Evolutionary conservation across 1,139 yeast genomes (phyloP).

Genomic region (Lodderomyces oxycetoniae): DNA sequence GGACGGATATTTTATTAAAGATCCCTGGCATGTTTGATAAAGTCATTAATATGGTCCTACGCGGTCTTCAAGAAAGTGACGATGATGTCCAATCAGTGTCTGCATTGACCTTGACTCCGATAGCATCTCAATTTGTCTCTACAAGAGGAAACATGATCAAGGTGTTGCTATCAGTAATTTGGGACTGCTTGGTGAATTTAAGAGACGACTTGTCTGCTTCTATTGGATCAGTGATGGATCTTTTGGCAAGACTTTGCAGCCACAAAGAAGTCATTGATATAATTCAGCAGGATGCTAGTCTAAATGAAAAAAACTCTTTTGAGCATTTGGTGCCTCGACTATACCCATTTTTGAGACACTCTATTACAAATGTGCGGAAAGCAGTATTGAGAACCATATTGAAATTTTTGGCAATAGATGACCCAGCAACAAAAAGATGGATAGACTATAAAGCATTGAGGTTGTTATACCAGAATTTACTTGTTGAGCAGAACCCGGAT

Average conservation of each 20-base stretch:
- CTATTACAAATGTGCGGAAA: slow-evolving; percentile 85
- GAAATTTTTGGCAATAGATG: slow-evolving; percentile 72
- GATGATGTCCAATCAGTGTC: slow-evolving; percentile 98
- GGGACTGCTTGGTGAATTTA: slow-evolving; percentile 82
- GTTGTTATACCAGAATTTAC: slow-evolving; percentile 76
- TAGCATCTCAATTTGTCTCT: slow-evolving; percentile 76
- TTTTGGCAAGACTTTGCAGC: slow-evolving; percentile 81
- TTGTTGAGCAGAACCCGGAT: slow-evolving; percentile 81
- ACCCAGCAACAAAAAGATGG: slow-evolving; percentile 68
- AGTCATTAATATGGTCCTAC: slow-evolving; percentile 79
- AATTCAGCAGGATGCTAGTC: slow-evolving; percentile 59
- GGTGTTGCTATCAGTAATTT: slow-evolving; percentile 66
- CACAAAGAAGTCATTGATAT: slow-evolving; percentile 72
- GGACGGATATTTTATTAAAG: slow-evolving; percentile 68
- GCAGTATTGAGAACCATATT: slow-evolving; percentile 79
- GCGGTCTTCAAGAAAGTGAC: slow-evolving; percentile 77
- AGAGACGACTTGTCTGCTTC: slow-evolving; percentile 92
- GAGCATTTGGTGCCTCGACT: slow-evolving; percentile 81
- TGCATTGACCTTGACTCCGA: slow-evolving; percentile 88
- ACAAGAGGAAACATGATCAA: slow-evolving; percentile 59
- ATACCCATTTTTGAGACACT: slow-evolving; percentile 90
- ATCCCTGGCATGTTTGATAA: slow-evolving; percentile 59
- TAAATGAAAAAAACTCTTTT: slow-evolving; percentile 51
- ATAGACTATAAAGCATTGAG: slow-evolving; percentile 68
- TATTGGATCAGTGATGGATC: slow-evolving; percentile 94